phyloP scores from a whole-genome alignment of 441 rosid genomes.

The Syzygium syzygioides region DNA sequence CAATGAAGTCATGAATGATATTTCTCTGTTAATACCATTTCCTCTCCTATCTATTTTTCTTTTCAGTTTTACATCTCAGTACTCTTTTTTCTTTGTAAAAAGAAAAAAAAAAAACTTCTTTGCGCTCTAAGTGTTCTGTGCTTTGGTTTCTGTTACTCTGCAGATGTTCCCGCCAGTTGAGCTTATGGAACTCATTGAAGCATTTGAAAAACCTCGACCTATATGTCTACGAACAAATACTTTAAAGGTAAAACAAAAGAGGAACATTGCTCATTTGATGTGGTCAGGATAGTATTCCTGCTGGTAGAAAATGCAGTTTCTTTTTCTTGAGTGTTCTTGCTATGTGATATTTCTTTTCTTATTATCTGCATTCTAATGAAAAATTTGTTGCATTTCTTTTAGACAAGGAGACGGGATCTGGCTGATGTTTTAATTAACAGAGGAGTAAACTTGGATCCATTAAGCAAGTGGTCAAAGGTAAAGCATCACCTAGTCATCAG shows the following conservation, averaged over 20 bases:
- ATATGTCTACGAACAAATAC: constrained; percentile 87
- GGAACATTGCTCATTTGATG: background rate
- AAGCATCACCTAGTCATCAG: constrained; percentile 10
- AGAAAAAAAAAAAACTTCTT: background rate
- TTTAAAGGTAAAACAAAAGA: constrained; percentile 48
- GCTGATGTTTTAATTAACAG: constrained; percentile 92
- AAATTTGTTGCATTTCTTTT: background rate
- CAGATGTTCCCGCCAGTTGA: constrained; percentile 97
- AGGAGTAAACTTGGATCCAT: constrained; percentile 89
- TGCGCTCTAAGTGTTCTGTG: background rate
- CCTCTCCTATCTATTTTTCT: background rate
- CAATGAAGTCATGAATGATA: background rate
- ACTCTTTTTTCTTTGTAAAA: background rate
- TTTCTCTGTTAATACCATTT: background rate
- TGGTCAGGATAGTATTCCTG: background rate
- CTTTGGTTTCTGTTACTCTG: constrained; percentile 3
- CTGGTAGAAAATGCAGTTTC: background rate
- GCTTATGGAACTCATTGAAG: constrained; percentile 82
- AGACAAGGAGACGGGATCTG: constrained; percentile 90
- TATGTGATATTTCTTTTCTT: constrained; percentile 1
- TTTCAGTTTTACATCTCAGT: background rate
- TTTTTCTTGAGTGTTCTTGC: background rate
- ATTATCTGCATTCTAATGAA: background rate
- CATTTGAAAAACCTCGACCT: constrained; percentile 92
- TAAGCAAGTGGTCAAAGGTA: constrained; percentile 98